Percentiles rank a stretch among this genome's conserved stretches.
Evolutionary conservation across 2,329 filamentous ascomycete species (phyloP).

Genomic region (Fusarium chlamydosporum): DNA sequence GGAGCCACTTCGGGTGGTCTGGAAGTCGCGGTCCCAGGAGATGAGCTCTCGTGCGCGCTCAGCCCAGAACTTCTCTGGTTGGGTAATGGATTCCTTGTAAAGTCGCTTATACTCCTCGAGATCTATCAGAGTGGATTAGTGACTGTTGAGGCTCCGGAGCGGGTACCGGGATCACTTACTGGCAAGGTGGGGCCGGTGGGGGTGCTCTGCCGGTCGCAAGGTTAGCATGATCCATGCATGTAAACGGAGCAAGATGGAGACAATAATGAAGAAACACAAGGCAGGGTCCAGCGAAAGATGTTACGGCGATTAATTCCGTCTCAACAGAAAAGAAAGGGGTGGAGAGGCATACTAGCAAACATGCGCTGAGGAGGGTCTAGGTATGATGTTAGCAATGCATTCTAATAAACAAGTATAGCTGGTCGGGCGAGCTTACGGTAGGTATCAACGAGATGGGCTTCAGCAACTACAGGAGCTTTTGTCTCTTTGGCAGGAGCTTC

Average conservation of each 20-base stretch:
- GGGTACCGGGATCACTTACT: constrained; percentile 63
- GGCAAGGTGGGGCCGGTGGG: constrained; percentile 75
- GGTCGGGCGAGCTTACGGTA: constrained; percentile 66
- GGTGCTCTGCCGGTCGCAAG: constrained; percentile 70
- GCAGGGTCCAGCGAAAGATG: constrained; percentile 14
- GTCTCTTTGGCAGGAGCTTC: constrained; percentile 20
- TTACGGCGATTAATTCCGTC: constrained; percentile 20
- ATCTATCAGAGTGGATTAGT: constrained; percentile 58
- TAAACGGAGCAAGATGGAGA: constrained; percentile 31
- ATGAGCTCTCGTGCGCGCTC: constrained; percentile 88
- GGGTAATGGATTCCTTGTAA: constrained; percentile 87
- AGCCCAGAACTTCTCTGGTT: constrained; percentile 93
- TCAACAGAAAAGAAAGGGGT: constrained; percentile 24
- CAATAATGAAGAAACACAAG: constrained; percentile 27
- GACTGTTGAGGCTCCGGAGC: constrained; percentile 47
- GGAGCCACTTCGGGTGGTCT: constrained; percentile 85
- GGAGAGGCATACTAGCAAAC: constrained; percentile 71
- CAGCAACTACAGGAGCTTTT: constrained; percentile 74
- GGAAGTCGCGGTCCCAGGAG: constrained; percentile 90
- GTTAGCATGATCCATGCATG: constrained; percentile 53
- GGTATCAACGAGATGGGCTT: constrained; percentile 83
- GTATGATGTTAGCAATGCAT: constrained; percentile 41
- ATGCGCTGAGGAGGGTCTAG: constrained; percentile 75
- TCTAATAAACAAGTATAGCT: constrained; percentile 1
- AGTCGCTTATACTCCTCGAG: constrained; percentile 76